Percentiles rank a stretch among this genome's conserved stretches.
Conservation (phyloP, 495 filamentous ascomycete species). For the Penicillium bialowiezense region DNA sequence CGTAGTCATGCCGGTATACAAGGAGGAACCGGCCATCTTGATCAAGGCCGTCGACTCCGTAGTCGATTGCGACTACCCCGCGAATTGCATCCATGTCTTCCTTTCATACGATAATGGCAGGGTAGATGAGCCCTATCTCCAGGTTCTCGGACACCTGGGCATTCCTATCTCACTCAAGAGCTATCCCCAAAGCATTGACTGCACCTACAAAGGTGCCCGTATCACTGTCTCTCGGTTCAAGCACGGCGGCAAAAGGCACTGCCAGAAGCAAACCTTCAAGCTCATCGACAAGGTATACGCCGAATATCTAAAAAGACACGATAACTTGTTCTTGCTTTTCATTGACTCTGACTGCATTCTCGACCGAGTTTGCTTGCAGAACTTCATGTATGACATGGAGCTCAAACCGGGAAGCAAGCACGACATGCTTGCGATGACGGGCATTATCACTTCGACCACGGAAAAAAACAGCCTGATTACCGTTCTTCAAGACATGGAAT, state of each 20-base stretch:
- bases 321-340: slow-evolving; percentile 94
- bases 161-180: slow-evolving; percentile 72
- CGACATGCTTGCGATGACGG: slow-evolving; percentile 98
- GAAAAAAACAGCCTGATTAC: slow-evolving; percentile 87
- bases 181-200: slow-evolving; percentile 90
- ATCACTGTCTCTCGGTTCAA: slow-evolving; percentile 92
- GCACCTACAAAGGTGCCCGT: slow-evolving; percentile 74
- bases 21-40: slow-evolving; percentile 83
- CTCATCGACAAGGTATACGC: slow-evolving; percentile 92
- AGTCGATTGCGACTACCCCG: slow-evolving; percentile 91
- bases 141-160: slow-evolving; percentile 83
- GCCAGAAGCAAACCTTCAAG: slow-evolving; percentile 92
- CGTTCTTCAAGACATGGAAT: slow-evolving; percentile 95
- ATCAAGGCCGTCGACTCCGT: slow-evolving; percentile 89
- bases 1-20: slow-evolving; percentile 97
- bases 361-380: slow-evolving; percentile 89
- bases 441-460: slow-evolving; percentile 94
- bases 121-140: slow-evolving; percentile 85
- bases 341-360: slow-evolving; percentile 98
- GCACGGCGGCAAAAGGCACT: slow-evolving; percentile 90
- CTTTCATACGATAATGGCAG: slow-evolving; percentile 91
- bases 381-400: slow-evolving; percentile 99
- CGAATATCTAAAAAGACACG: slow-evolving; percentile 82
- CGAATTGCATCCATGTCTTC: slow-evolving; percentile 92
- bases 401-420: slow-evolving; percentile 88